Base-by-base conservation (phyloP, 2,329 filamentous ascomycete species). In the Fusarium euwallaceae region DNA sequence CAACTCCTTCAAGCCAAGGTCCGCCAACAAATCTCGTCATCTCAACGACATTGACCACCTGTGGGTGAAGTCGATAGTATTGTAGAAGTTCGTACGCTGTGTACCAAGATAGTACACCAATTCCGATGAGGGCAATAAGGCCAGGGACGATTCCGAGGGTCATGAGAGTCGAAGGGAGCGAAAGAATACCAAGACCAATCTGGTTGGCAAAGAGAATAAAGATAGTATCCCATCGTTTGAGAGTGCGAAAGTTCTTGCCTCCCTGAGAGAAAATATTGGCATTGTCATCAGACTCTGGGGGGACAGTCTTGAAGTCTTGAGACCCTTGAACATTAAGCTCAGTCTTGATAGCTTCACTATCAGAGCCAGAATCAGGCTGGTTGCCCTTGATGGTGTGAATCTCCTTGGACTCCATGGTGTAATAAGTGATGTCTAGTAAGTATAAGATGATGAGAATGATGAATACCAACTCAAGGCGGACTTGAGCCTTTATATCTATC, bases 81-180 rank as follows among this genome's bases (percentile, higher is more conserved):
- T 91, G 88, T 88, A 91, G 91, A 12, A 79, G 67, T n/a, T 73
- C 73, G 2, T 80, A 72, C 4, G 91, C 79, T 6, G 79, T 80
- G 53, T 80, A 93, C 6, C 92, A 93, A 78, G 93, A 93, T 1
- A 93, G 83, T 8, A 92, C 90, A 43, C 91, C 83, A 1, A 81
- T 86, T 7, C 91, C 91, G 65, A 92, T 86, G n/a, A 92, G 92
- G 78, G 92, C 79, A 66, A 93, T 92, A 61, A 93, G 79, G 24
- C 92, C 92, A 0, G 92, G 91, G 11, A 93, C 89, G 17, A 93
- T 84, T 6, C 92, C 91, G 12, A 93, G 86, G 14, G 91, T 83
- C 6, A 91, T 90, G 81, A 93, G 92, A 0, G 90, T 92, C 81
- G 90, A 92, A 1, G 92, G 92, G 73, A 93, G 93, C 1, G 90